These are phyloP conservation scores for Chamaecrista fasciculata DNA, from an alignment of 306 rosid species.

Conservation along the genomic window DNA sequence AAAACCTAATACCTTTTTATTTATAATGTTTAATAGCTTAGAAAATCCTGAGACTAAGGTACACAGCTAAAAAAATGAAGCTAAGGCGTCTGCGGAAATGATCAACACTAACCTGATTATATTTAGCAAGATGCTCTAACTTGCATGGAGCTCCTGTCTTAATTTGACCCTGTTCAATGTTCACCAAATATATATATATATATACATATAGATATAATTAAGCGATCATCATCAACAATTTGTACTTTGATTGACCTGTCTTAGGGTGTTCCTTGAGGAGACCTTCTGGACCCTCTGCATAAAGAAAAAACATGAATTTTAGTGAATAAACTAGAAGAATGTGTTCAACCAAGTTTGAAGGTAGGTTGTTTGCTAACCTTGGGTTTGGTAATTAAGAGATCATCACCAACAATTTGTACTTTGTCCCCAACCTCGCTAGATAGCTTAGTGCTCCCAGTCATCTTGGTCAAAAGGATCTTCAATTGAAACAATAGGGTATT, in stretches of 20 bases:
- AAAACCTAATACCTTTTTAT: no score
- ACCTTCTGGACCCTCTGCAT: slow-evolving; percentile 90
- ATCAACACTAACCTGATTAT: no score
- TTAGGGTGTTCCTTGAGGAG: slow-evolving; percentile 61
- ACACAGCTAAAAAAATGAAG: no score
- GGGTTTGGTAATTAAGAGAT: slow-evolving; percentile 95
- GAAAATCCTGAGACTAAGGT: no score
- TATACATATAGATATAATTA: no score
- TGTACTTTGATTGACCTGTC: slow-evolving; percentile 73
- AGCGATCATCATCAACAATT: no score
- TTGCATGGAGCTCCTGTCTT: slow-evolving; percentile 97
- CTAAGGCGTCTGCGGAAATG: no score
- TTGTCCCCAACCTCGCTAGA: slow-evolving; percentile 72
- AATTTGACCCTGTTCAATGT: slow-evolving; percentile 72
- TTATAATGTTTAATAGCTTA: no score
- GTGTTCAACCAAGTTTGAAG: neutral
- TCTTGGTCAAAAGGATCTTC: slow-evolving; percentile 99
- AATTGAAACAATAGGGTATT: slow-evolving; percentile 90
- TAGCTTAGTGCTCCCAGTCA: slow-evolving; percentile 95
- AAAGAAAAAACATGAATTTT: slow-evolving; percentile 3
- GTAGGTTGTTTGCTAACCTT: slow-evolving; percentile 51
- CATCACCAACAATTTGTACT: slow-evolving; percentile 97
- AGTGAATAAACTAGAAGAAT: slow-evolving; percentile 27
- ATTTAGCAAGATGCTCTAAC: slow-evolving; percentile 96
- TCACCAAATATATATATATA: slow-evolving; percentile 15